These are phyloP conservation scores for Sphagnum magellanicum DNA, from an alignment of 228 moss, liverwort and hornwort genomes.

Conservation along the genomic window DNA sequence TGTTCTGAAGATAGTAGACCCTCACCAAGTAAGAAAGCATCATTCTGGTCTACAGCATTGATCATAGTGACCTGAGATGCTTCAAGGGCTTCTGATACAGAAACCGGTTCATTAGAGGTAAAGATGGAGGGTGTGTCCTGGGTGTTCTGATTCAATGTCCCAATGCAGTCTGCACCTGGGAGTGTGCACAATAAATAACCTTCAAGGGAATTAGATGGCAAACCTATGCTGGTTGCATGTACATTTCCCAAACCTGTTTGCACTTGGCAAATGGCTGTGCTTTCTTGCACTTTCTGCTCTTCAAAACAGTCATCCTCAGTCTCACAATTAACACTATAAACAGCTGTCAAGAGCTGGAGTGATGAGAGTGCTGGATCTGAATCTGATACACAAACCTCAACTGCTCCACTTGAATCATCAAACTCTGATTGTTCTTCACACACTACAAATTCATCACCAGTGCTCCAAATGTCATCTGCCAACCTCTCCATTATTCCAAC, in stretches of 20 bases:
- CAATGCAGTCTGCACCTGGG: conserved; percentile 5
- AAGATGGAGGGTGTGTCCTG: conserved; percentile 12
- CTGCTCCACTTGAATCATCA: conserved; percentile 1
- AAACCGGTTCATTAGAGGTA: conserved; percentile 1
- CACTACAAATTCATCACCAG: conserved; percentile 3
- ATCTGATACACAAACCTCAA: neutral
- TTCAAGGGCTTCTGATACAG: conserved; percentile 1
- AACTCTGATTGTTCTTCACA: conserved; percentile 6
- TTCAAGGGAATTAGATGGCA: conserved; percentile 34
- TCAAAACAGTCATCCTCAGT: conserved; percentile 35
- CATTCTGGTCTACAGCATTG: too few species aligned
- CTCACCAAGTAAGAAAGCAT: neutral
- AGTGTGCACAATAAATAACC: neutral
- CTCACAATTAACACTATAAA: conserved; percentile 72
- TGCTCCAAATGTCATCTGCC: conserved; percentile 11
- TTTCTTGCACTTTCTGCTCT: conserved; percentile 1
- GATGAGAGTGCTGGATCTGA: conserved; percentile 35
- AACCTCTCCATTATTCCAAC: neutral
- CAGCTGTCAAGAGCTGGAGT: conserved; percentile 69
- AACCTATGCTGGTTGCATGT: conserved; percentile 25
- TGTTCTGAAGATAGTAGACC: neutral
- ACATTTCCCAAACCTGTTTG: too few species aligned
- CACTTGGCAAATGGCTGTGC: too few species aligned
- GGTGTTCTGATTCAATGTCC: conserved; percentile 11
- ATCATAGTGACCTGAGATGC: too few species aligned